phyloP scores from a whole-genome alignment of 2,329 filamentous ascomycete genomes.

The Penicillium sp. region DNA sequence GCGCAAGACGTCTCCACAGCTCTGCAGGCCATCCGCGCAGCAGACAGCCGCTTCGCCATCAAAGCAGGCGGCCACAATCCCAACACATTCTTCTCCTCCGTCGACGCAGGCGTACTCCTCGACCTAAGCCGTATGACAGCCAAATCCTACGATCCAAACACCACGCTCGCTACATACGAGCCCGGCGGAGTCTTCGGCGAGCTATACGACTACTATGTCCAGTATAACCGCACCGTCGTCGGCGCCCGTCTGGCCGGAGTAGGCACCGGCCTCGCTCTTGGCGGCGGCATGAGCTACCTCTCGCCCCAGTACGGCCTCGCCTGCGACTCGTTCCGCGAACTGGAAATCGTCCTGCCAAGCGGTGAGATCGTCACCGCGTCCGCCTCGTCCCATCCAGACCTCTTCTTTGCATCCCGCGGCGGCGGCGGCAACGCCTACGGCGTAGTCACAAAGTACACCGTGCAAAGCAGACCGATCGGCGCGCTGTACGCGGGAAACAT shows the following conservation, averaged over 20 bases:
- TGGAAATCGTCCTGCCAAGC: conserved; percentile 25
- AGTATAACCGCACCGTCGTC: conserved; percentile 28
- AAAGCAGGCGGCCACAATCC: conserved; percentile 34
- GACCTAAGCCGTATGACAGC: conserved; percentile 27
- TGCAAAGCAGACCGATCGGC: conserved; percentile 30
- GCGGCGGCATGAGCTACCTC: conserved; percentile 31
- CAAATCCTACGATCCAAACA: conserved; percentile 28
- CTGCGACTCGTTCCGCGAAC: conserved; percentile 29
- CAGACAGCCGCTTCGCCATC: conserved; percentile 29
- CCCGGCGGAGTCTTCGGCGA: conserved; percentile 30
- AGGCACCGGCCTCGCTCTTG: conserved; percentile 29
- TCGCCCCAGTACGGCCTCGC: conserved; percentile 32
- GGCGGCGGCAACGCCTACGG: conserved; percentile 33
- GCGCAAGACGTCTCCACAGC: conserved; percentile 31
- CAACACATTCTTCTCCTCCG: conserved; percentile 32
- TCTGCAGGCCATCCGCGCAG: conserved; percentile 27
- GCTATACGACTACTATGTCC: conserved; percentile 25
- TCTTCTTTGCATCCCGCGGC: conserved; percentile 28
- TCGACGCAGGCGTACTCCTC: conserved; percentile 28
- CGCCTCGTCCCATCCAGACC: conserved; percentile 13
- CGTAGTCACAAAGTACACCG: conserved; percentile 30
- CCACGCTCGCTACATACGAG: conserved; percentile 28
- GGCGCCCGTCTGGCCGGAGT: conserved; percentile 29
- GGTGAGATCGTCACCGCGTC: conserved; percentile 22
- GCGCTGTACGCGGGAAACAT: conserved; percentile 33